Base-by-base conservation (phyloP, 495 filamentous ascomycete species). In the Cercophora samala region DNA sequence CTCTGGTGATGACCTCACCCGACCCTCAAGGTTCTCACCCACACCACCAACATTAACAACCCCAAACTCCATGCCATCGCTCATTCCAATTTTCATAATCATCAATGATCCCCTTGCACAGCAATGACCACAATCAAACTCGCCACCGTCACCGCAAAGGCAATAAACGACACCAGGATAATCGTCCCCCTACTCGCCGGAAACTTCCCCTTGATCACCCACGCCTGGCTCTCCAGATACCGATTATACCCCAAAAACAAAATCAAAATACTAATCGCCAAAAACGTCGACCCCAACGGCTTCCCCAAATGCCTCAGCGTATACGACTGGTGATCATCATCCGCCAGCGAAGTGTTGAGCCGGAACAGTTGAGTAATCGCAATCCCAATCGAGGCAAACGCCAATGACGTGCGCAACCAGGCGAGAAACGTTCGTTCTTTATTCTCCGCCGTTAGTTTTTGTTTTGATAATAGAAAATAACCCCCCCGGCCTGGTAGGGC, bases 341-440 rank as follows among this genome's bases (percentile, higher is more conserved):
- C 67, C 11, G 79, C 72, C 66, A 90, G 78, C 37, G 88, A 82
- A 24, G 86, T 90, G 82, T 96, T 97, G 58, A 98, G 88, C 25
- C 95, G 90, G 80, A 99, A 98, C 60, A 99, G 86, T 77, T 99
- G 95, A 1, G 96, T 97, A 60, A 99, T 87, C 62, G 94, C 95
- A 67, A 99, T 93, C 64, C 95, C 95, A 72, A 99, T 99, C 60
- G 89, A 93, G 51, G 95, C 96, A 75, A 99, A 99, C 59, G 94
- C 92, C 55, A 99, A 85, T 22, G 93, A 97, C 19, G 95, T 99
- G 58, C 95, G 88, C 58, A 99, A 86, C 95, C 95, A 99, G 60
- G 95, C 95, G 22, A 99, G 87, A 78, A 98, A 99, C 3, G 95
- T 99, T 29, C 95, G 89, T 78, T 99, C 95, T 97, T 32, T 11